Evolutionary conservation across 768 basidiomycete genomes (phyloP).

Genomic region (Clitopilus hobsonii): DNA sequence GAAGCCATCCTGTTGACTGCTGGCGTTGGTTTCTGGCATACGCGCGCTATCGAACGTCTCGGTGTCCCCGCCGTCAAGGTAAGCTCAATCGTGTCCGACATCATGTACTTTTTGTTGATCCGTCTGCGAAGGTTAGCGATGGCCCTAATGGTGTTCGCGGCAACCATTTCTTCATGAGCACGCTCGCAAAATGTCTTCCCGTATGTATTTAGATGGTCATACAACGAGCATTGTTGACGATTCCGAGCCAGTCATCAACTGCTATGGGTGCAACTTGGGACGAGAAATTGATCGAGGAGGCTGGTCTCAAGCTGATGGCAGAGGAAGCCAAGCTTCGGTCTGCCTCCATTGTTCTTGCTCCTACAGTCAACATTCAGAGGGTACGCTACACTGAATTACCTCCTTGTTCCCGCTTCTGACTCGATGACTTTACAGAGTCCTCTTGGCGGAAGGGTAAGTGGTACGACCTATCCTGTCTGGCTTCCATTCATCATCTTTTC

Average conservation of each 20-base stretch:
- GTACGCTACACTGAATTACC: constrained; percentile 25
- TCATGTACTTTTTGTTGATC: not conserved
- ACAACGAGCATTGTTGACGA: not conserved
- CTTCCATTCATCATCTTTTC: not conserved
- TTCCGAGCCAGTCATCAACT: constrained; percentile 46
- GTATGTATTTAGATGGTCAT: constrained; percentile 24
- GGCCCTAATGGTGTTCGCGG: constrained; percentile 76
- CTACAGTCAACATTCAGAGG: constrained; percentile 83
- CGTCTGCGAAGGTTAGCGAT: constrained; percentile 54
- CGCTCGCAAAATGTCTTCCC: constrained; percentile 76
- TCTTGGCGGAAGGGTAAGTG: constrained; percentile 59
- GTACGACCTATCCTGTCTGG: not conserved
- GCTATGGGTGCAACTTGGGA: constrained; percentile 77
- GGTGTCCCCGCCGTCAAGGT: constrained; percentile 72
- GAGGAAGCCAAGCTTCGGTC: constrained; percentile 67
- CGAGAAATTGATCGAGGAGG: constrained; percentile 53
- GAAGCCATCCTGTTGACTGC: constrained; percentile 71
- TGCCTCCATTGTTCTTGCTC: constrained; percentile 68
- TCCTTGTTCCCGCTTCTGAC: not conserved
- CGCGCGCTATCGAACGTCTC: constrained; percentile 57
- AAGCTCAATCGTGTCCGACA: constrained; percentile 3
- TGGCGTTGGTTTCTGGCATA: constrained; percentile 78
- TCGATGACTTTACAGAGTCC: constrained; percentile 42
- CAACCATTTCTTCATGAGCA: constrained; percentile 76
- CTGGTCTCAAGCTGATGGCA: constrained; percentile 63